Percentiles rank a stretch among this genome's conserved stretches.
These are phyloP conservation scores for Fraxinus xanthoxyloides DNA, from an alignment of 305 asterid genomes.

Conservation along the genomic window DNA sequence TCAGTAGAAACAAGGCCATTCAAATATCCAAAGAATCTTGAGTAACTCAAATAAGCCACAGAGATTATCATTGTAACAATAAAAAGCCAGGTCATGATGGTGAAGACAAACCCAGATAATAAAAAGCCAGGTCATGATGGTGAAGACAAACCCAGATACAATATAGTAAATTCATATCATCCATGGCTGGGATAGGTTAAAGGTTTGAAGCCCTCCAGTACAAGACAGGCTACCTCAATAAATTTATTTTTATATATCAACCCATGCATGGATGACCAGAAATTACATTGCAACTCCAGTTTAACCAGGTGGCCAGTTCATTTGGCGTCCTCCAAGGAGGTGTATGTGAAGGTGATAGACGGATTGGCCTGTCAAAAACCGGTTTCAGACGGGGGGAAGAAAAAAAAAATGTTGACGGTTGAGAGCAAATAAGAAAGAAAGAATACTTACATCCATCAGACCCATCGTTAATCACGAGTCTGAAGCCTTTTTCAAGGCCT, in stretches of 20 bases:
- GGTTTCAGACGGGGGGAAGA: background rate
- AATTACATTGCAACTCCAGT: background rate
- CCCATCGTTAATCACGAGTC: slow-evolving; percentile 85
- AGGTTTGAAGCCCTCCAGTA: background rate
- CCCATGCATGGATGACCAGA: background rate
- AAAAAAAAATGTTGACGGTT: background rate
- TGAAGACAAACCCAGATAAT: background rate
- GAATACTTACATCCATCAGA: slow-evolving; percentile 61
- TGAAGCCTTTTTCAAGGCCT: slow-evolving; percentile 79
- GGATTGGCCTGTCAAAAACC: slow-evolving; percentile 61
- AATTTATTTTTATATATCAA: slow-evolving; percentile 22
- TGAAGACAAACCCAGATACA: background rate
- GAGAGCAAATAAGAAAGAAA: background rate
- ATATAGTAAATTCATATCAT: background rate
- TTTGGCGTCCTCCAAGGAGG: slow-evolving; percentile 84
- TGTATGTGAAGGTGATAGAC: slow-evolving; percentile 88
- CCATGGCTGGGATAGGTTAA: background rate
- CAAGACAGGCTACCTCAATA: slow-evolving; percentile 8
- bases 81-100: background rate
- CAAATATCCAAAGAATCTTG: background rate
- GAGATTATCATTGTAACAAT: background rate
- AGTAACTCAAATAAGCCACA: background rate
- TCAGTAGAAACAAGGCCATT: background rate
- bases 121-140: background rate
- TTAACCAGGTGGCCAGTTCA: slow-evolving; percentile 99